Percentiles rank a stretch among this genome's conserved stretches.
These are phyloP conservation scores for Colletotrichum echinochloae DNA, from an alignment of 2,329 filamentous ascomycete species.

Conservation along the genomic window DNA sequence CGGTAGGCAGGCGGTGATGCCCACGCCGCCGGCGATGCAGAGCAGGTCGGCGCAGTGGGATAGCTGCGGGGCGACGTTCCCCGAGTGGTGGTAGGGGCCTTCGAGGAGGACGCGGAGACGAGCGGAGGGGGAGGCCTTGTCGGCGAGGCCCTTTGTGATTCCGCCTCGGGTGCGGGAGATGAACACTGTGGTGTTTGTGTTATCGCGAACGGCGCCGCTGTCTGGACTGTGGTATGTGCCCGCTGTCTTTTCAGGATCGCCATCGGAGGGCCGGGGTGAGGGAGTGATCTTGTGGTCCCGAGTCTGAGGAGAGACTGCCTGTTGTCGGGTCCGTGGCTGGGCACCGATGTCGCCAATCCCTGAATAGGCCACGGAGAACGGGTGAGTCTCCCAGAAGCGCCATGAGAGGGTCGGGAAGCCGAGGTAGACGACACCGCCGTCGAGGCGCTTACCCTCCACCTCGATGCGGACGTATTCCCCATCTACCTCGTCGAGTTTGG, in stretches of 20 bases:
- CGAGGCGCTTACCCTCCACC: slow-evolving; percentile 13
- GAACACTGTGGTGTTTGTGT: neutral
- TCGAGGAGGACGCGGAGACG: slow-evolving; percentile 19
- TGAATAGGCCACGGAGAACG: slow-evolving; percentile 26
- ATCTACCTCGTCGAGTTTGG: slow-evolving; percentile 14
- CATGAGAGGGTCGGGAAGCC: slow-evolving; percentile 35
- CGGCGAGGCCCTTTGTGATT: slow-evolving; percentile 6
- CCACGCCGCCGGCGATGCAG: slow-evolving; percentile 29
- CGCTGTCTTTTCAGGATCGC: slow-evolving; percentile 21
- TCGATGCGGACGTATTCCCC: slow-evolving; percentile 31
- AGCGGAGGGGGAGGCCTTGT: slow-evolving; percentile 1
- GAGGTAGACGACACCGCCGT: slow-evolving; percentile 38
- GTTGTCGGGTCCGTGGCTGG: neutral
- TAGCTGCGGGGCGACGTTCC: slow-evolving; percentile 4
- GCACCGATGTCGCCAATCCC: neutral
- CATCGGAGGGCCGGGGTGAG: neutral
- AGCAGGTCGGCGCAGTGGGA: slow-evolving; percentile 28
- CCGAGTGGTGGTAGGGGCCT: slow-evolving; percentile 17
- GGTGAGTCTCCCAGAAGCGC: slow-evolving; percentile 37
- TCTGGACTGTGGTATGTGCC: neutral
- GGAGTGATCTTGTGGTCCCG: neutral
- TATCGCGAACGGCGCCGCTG: neutral
- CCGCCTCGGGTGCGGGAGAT: slow-evolving; percentile 3
- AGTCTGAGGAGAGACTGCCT: neutral
- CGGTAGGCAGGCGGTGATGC: slow-evolving; percentile 25